Percentiles rank a stretch among this genome's conserved stretches.
Evolutionary conservation across 495 filamentous ascomycete genomes (phyloP).

Genomic region (Hypoxylon perforatum): DNA sequence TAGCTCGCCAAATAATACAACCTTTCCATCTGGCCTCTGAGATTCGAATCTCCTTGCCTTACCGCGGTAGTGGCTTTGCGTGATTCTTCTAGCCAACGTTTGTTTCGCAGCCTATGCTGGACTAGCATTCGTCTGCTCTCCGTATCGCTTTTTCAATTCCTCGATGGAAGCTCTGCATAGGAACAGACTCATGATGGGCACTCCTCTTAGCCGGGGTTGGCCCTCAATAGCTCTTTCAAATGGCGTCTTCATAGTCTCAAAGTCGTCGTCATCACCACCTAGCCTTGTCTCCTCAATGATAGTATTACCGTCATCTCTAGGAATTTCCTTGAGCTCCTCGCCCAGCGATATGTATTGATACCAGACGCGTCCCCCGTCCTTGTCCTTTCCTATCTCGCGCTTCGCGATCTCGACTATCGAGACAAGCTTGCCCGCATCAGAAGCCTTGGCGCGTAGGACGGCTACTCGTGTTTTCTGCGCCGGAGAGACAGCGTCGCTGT

Average conservation of each 20-base stretch:
- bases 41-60: background rate
- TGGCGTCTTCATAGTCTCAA: constrained; percentile 65
- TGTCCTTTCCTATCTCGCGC: constrained; percentile 62
- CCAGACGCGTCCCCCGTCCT: constrained; percentile 48
- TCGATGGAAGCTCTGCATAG: constrained; percentile 65
- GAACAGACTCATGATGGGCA: constrained; percentile 68
- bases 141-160: constrained; percentile 54
- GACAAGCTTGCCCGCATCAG: constrained; percentile 67
- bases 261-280: constrained; percentile 58
- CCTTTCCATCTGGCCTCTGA: background rate
- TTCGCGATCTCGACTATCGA: constrained; percentile 73
- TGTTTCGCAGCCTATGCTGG: constrained; percentile 1
- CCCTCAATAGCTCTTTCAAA: constrained; percentile 55
- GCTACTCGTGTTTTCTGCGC: constrained; percentile 26
- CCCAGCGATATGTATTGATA: constrained; percentile 69
- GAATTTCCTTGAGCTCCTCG: constrained; percentile 35
- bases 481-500: constrained; percentile 41
- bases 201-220: constrained; percentile 40
- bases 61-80: constrained; percentile 5
- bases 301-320: constrained; percentile 36
- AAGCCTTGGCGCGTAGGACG: constrained; percentile 64
- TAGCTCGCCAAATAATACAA: constrained; percentile 1
- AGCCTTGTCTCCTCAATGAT: constrained; percentile 54
- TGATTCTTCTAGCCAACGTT: background rate
- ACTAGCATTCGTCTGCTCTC: constrained; percentile 42